Conservation (phyloP, 2,329 filamentous ascomycete genomes). For the Fusarium sp. region DNA sequence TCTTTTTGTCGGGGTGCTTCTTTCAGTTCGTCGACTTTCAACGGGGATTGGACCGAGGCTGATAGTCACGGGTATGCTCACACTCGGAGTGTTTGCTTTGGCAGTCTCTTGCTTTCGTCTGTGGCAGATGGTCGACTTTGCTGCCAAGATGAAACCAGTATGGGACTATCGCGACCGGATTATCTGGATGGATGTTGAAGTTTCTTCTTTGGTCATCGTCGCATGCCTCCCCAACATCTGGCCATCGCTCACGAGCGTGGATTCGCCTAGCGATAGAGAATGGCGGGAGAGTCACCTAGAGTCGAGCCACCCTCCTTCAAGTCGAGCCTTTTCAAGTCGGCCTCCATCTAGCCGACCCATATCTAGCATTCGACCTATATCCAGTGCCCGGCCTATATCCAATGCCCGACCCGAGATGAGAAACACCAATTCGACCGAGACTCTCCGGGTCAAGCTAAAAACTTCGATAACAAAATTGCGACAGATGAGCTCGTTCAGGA, state of each 20-base stretch:
- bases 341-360: neutral
- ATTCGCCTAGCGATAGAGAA: neutral
- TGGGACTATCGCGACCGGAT: slow-evolving; percentile 56
- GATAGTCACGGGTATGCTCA: slow-evolving; percentile 57
- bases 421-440: neutral
- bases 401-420: slow-evolving; percentile 1
- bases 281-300: neutral
- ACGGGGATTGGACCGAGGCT: slow-evolving; percentile 57
- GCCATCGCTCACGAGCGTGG: slow-evolving; percentile 20
- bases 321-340: neutral
- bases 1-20: slow-evolving; percentile 58
- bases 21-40: slow-evolving; percentile 53
- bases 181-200: slow-evolving; percentile 58
- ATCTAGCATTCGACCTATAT: neutral
- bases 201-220: slow-evolving; percentile 56
- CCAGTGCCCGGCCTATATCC: neutral
- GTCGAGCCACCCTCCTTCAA: neutral
- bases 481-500: neutral
- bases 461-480: slow-evolving; percentile 7
- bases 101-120: slow-evolving; percentile 52
- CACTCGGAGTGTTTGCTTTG: slow-evolving; percentile 56
- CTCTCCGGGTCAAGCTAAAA: slow-evolving; percentile 3
- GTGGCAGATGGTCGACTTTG: slow-evolving; percentile 44
- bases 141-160: slow-evolving; percentile 52
- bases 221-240: slow-evolving; percentile 55